Base-by-base conservation (phyloP, 768 basidiomycete genomes). In the Scleroderma bovista region DNA sequence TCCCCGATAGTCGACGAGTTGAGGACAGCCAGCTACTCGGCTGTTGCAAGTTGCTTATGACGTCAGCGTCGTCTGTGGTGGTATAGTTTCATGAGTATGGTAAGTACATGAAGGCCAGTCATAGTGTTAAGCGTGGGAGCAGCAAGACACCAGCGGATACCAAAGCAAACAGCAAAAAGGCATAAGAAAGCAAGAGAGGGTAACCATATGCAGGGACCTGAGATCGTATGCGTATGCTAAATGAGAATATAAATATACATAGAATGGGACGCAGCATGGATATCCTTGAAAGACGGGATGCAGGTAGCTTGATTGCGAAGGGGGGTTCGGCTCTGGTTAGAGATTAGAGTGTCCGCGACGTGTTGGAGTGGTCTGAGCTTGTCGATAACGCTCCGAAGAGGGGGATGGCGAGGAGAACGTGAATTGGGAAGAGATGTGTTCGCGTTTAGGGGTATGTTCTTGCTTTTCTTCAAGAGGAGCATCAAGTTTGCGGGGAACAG, bases 361-460 rank as follows among this genome's bases (percentile, higher is more conserved):
- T 49, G 61, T 62, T 59, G 58, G 63, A 50, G 52, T 68, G 34
- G 69, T 67, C 31, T 65, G 71, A 19, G 67, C 64, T 61, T 75
- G 70, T 58, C 67, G 75, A 67, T 76, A 76, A 48, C 81, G 80
- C 50, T 77, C 69, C 46, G 77, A 75, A 1, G 79, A 72, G 10
- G 79, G 80, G 1, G 84, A 84, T 7, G 88, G 88, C 1, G 86
- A 83, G 15, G 81, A 77, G 69, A 90, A 90, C 3, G 87, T 89
- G 62, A 90, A 90, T 4, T 85, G 75, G 19, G 84, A 74, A 62
- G 86, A 87, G 52, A 83, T 82, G 52, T 73, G 76, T 60, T 82
- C 81, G 58, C 86, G 80, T 59, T 89, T 84, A 4, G 88, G 86
- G 4, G 87, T 88, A 56, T 82, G 75, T 56, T 62, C 55, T 19